A percentile compares a stretch with the other conserved stretches of the same genome.
Conservation (phyloP, 140 eudicot genomes). For the Stevia rebaudiana region DNA sequence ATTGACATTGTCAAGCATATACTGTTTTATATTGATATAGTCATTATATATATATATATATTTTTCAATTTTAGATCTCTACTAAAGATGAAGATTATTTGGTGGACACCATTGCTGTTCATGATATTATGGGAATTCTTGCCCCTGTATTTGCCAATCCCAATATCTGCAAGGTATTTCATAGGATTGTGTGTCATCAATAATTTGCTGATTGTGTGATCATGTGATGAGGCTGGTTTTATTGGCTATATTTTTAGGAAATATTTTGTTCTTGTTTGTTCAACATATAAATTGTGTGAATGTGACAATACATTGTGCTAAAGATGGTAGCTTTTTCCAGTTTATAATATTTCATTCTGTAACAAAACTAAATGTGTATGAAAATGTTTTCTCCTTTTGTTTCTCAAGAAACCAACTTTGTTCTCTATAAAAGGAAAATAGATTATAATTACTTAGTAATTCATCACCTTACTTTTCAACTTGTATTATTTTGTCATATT, state of each 20-base stretch:
- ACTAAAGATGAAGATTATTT: slow-evolving; percentile 67
- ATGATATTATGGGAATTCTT: slow-evolving; percentile 70
- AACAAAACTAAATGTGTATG: background rate
- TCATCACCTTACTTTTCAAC: background rate
- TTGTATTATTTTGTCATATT: slow-evolving; percentile 6
- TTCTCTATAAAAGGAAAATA: background rate
- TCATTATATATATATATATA: background rate
- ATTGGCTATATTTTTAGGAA: background rate
- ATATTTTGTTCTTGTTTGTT: background rate
- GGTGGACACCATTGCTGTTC: slow-evolving; percentile 83
- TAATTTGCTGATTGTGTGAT: background rate
- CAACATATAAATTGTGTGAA: background rate
- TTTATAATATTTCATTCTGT: background rate
- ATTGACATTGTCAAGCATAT: background rate
- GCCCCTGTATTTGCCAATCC: slow-evolving; percentile 79
- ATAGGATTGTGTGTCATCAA: background rate
- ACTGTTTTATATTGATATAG: slow-evolving; percentile 11
- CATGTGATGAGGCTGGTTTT: background rate
- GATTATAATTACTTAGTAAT: background rate
- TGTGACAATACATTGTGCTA: slow-evolving; percentile 4
- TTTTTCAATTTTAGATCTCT: slow-evolving; percentile 55
- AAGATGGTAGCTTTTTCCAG: background rate
- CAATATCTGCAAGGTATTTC: slow-evolving; percentile 68
- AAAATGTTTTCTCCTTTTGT: background rate
- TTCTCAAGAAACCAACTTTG: background rate